These are phyloP conservation scores for peach (Prunus persica) DNA, from an alignment of 306 rosid species.

Conservation along the genomic window DNA sequence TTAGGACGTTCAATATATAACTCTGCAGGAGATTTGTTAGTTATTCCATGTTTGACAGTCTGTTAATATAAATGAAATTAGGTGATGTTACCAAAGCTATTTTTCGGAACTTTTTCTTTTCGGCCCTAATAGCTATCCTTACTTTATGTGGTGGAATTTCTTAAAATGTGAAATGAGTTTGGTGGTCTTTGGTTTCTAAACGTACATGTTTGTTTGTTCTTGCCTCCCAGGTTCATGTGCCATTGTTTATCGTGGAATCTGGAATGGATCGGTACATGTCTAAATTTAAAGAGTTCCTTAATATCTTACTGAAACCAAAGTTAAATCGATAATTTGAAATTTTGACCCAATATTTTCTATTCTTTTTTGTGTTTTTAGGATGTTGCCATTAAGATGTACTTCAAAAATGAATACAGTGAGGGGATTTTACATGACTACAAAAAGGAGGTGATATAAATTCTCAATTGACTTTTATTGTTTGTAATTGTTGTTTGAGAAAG, in stretches of 20 bases:
- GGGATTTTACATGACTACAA: slow-evolving; percentile 47
- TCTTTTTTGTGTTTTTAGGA: slow-evolving; percentile 34
- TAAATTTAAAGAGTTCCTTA: slow-evolving; percentile 13
- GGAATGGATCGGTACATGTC: slow-evolving; percentile 71
- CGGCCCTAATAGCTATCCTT: background rate
- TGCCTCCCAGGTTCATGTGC: slow-evolving; percentile 60
- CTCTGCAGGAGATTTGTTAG: background rate
- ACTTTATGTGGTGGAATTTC: background rate
- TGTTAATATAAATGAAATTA: background rate
- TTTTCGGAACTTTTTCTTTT: background rate
- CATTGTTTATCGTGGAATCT: slow-evolving; percentile 64
- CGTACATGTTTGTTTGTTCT: slow-evolving; percentile 6
- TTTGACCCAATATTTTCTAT: slow-evolving; percentile 13
- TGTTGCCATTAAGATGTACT: slow-evolving; percentile 70
- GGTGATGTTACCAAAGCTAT: background rate
- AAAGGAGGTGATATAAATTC: slow-evolving; percentile 51
- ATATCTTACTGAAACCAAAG: background rate
- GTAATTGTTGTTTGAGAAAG: slow-evolving; percentile 8
- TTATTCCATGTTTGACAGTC: background rate
- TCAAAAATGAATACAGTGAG: slow-evolving; percentile 46
- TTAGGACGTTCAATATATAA: background rate
- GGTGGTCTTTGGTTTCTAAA: background rate
- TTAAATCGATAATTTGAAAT: slow-evolving; percentile 8
- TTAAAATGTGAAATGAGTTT: background rate
- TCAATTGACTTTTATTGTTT: background rate